Evolutionary conservation across 2,329 filamentous ascomycete genomes (phyloP).

Genomic region (Phaeosphaeriaceae sp.): DNA sequence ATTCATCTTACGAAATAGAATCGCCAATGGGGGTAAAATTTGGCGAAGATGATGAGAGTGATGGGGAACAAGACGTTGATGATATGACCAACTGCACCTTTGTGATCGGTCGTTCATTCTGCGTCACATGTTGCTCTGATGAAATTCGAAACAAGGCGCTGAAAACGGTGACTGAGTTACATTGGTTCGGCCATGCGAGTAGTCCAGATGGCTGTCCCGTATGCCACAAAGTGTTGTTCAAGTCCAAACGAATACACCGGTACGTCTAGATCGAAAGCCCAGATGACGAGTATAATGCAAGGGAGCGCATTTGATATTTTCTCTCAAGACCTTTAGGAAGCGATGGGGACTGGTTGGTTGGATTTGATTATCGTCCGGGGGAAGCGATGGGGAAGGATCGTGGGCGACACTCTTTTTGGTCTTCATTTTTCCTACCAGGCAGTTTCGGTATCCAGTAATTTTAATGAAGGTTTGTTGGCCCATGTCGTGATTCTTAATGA

Average conservation of each 20-base stretch:
- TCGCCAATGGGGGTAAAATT: background rate
- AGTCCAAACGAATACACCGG: background rate
- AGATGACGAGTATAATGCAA: too few species aligned
- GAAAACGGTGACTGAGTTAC: background rate
- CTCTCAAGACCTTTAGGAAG: too few species aligned
- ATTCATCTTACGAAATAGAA: background rate
- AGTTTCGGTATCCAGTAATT: too few species aligned
- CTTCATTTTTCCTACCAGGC: too few species aligned
- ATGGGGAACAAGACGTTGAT: background rate
- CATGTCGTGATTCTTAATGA: too few species aligned
- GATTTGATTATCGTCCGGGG: too few species aligned
- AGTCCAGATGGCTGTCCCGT: constrained; percentile 14
- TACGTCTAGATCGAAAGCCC: too few species aligned
- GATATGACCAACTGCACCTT: background rate
- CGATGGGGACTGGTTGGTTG: too few species aligned
- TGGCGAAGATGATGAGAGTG: background rate
- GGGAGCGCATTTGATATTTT: too few species aligned
- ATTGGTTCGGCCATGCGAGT: constrained; percentile 12
- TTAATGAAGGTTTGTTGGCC: too few species aligned
- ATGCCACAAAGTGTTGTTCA: constrained; percentile 20
- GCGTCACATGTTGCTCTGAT: background rate
- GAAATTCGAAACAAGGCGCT: background rate
- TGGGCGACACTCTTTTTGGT: too few species aligned
- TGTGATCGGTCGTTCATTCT: background rate
- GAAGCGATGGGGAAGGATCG: too few species aligned